These are phyloP conservation scores for Microsporum audouinii DNA, from an alignment of 2,329 filamentous ascomycete genomes.

Conservation along the genomic window DNA sequence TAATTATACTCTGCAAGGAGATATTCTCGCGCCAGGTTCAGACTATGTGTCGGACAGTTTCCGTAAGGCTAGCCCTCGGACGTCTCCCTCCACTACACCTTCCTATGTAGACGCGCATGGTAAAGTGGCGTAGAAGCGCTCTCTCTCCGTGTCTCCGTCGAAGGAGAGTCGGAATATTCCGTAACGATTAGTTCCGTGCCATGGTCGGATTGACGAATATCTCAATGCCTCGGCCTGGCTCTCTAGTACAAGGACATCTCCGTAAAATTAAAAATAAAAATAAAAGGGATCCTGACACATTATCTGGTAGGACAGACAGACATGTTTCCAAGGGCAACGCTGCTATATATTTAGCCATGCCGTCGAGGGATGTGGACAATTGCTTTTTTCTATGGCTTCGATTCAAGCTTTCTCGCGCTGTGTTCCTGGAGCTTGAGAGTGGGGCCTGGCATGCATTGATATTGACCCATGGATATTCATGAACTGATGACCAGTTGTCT, in stretches of 20 bases:
- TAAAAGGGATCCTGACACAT: neutral
- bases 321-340: neutral
- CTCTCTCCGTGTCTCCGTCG: neutral
- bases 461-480: neutral
- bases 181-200: neutral
- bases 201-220: neutral
- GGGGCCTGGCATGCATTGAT: neutral
- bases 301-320: neutral
- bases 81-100: neutral
- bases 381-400: conserved; percentile 4
- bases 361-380: neutral
- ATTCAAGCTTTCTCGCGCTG: conserved; percentile 2
- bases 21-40: neutral
- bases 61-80: neutral
- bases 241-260: neutral
- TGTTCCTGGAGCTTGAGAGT: conserved; percentile 1
- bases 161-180: neutral
- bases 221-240: neutral
- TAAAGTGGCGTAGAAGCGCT: neutral
- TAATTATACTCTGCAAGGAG: neutral
- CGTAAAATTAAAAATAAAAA: neutral
- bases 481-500: neutral
- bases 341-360: neutral
- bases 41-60: neutral
- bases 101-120: neutral